Conservation (phyloP, 305 asterid genomes). For the Salvia sclarea region DNA sequence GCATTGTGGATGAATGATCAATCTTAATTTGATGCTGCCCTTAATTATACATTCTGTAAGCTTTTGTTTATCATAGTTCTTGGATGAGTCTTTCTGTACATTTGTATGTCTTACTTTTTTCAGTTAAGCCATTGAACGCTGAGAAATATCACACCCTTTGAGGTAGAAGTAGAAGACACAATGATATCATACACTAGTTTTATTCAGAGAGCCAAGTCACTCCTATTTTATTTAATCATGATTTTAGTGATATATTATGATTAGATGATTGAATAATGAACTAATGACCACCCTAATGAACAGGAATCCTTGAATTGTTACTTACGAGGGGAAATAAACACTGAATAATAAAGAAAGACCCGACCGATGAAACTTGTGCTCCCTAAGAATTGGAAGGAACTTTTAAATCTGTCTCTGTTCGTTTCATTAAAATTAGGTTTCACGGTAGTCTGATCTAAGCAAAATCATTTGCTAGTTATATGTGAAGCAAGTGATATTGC, state of each 20-base stretch:
- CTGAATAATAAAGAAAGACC: not conserved
- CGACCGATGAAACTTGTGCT: not conserved
- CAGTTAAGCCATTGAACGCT: not conserved
- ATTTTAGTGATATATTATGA: not conserved
- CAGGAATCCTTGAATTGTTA: not conserved
- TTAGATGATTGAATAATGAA: not conserved
- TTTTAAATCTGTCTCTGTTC: not conserved
- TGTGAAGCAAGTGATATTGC: not conserved
- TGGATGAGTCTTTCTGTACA: slow-evolving; percentile 17
- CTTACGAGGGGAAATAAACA: not conserved
- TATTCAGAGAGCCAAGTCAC: not conserved
- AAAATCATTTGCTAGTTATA: not conserved
- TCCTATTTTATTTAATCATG: not conserved
- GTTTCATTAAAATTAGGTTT: not conserved
- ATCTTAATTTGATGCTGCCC: slow-evolving; percentile 28
- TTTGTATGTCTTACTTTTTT: not conserved
- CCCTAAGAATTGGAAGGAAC: not conserved
- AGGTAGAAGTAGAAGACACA: not conserved
- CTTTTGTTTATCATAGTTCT: slow-evolving; percentile 8
- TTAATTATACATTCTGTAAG: slow-evolving; percentile 30
- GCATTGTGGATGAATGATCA: slow-evolving; percentile 59
- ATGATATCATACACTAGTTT: not conserved
- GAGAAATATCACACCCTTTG: not conserved
- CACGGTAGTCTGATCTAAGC: not conserved
- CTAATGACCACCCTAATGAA: not conserved